These are phyloP conservation scores for Lachancea thermotolerans DNA, from an alignment of 805 yeast species.

Conservation along the genomic window DNA sequence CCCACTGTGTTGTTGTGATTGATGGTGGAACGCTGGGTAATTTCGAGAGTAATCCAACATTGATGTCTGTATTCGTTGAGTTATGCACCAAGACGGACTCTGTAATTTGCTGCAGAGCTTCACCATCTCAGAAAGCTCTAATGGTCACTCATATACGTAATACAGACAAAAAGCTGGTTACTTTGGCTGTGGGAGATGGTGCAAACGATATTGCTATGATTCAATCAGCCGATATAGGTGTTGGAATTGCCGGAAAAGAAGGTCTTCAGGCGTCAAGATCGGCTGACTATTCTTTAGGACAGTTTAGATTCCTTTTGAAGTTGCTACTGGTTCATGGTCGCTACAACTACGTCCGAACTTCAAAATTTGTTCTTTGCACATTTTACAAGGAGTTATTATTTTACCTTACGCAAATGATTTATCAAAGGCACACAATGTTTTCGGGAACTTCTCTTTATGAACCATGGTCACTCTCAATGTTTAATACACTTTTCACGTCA, in stretches of 20 bases:
- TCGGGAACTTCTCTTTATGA: conserved; percentile 93
- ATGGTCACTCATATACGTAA: conserved; percentile 79
- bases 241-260: conserved; percentile 95
- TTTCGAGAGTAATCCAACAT: conserved; percentile 65
- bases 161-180: conserved; percentile 62
- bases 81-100: conserved; percentile 84
- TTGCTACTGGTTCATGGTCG: conserved; percentile 89
- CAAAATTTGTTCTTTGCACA: conserved; percentile 86
- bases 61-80: conserved; percentile 72
- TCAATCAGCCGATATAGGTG: conserved; percentile 95
- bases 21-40: conserved; percentile 83
- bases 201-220: conserved; percentile 99
- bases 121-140: conserved; percentile 92
- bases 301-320: conserved; percentile 78
- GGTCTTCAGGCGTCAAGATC: conserved; percentile 96
- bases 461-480: conserved; percentile 95
- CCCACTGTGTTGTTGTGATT: conserved; percentile 89
- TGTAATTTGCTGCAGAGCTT: conserved; percentile 91
- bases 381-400: conserved; percentile 91
- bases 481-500: conserved; percentile 91
- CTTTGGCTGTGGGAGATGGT: conserved; percentile 97
- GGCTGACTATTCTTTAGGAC: conserved; percentile 92
- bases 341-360: conserved; percentile 86
- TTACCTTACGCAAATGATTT: conserved; percentile 81
- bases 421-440: conserved; percentile 78